Percentiles rank a stretch among this genome's conserved stretches.
Evolutionary conservation across 2,329 filamentous ascomycete genomes (phyloP).

Genomic region (Ilyonectria mors-panacis): DNA sequence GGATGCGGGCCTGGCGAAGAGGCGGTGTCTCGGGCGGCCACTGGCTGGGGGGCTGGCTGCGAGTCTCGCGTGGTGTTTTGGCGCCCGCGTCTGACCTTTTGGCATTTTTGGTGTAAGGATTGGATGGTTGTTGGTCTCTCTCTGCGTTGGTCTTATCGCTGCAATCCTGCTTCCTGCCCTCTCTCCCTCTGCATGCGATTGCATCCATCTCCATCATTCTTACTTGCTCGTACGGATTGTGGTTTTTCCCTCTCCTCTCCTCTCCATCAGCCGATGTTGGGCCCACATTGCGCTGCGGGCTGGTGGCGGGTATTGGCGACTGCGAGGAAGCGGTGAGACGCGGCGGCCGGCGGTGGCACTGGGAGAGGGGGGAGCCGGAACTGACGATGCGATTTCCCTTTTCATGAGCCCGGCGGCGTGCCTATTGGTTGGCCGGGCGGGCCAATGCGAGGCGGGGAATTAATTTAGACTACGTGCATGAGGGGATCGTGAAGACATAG

Average conservation of each 20-base stretch:
- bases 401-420: constrained; percentile 33
- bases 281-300: constrained; percentile 16
- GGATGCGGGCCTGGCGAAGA: constrained; percentile 9
- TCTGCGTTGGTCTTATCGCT: background rate
- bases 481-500: background rate
- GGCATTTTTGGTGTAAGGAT: background rate
- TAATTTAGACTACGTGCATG: constrained; percentile 37
- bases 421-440: constrained; percentile 36
- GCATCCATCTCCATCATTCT: background rate
- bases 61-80: constrained; percentile 21
- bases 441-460: constrained; percentile 32
- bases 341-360: constrained; percentile 5
- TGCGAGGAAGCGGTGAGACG: constrained; percentile 25
- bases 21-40: constrained; percentile 23
- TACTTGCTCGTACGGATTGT: background rate
- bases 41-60: background rate
- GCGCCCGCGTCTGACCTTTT: background rate
- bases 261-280: constrained; percentile 19
- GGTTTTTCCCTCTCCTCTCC: background rate
- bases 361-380: background rate
- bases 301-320: constrained; percentile 12
- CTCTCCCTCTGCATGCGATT: background rate
- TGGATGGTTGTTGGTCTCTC: background rate
- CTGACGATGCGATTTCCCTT: constrained; percentile 38
- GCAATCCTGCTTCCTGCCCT: background rate